phyloP scores from a whole-genome alignment of 805 yeast genomes.

The Nakazawaea sp. region DNA sequence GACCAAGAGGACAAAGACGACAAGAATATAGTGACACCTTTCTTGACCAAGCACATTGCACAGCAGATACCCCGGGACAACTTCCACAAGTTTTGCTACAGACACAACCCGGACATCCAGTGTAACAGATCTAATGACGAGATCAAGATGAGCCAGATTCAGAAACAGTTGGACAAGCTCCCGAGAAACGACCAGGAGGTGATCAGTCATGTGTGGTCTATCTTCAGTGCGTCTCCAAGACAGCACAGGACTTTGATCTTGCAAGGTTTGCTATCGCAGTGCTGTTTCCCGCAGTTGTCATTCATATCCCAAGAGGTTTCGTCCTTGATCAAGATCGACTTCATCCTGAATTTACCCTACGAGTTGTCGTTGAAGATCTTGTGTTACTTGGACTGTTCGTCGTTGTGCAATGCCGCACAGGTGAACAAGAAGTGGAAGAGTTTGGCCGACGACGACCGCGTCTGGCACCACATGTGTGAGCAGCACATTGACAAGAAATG shows the following conservation, averaged over 20 bases:
- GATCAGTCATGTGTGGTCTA: slow-evolving; percentile 77
- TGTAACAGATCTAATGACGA: slow-evolving; percentile 67
- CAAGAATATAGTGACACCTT: slow-evolving; percentile 25
- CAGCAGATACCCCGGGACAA: slow-evolving; percentile 42
- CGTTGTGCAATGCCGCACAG: slow-evolving; percentile 91
- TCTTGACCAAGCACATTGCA: slow-evolving; percentile 24
- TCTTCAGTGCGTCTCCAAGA: slow-evolving; percentile 68
- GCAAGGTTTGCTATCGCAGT: slow-evolving; percentile 78
- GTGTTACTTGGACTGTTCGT: slow-evolving; percentile 85
- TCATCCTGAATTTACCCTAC: slow-evolving; percentile 75
- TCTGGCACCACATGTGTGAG: slow-evolving; percentile 98
- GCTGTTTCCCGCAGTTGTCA: slow-evolving; percentile 95
- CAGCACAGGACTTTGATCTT: slow-evolving; percentile 69
- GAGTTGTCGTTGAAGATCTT: slow-evolving; percentile 81
- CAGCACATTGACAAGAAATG: slow-evolving; percentile 97
- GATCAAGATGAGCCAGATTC: slow-evolving; percentile 56
- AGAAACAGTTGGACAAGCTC: slow-evolving; percentile 46
- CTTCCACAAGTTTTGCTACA: slow-evolving; percentile 71
- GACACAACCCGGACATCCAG: slow-evolving; percentile 87
- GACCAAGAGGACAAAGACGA: slow-evolving; percentile 19
- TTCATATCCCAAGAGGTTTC: slow-evolving; percentile 74
- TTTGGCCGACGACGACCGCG: slow-evolving; percentile 92
- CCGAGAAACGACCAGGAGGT: slow-evolving; percentile 71
- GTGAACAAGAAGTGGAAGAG: slow-evolving; percentile 83
- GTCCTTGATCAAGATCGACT: slow-evolving; percentile 79